Evolutionary conservation across 108 stramenopile species (phyloP).

Genomic region (Skeletonema tropicum): DNA sequence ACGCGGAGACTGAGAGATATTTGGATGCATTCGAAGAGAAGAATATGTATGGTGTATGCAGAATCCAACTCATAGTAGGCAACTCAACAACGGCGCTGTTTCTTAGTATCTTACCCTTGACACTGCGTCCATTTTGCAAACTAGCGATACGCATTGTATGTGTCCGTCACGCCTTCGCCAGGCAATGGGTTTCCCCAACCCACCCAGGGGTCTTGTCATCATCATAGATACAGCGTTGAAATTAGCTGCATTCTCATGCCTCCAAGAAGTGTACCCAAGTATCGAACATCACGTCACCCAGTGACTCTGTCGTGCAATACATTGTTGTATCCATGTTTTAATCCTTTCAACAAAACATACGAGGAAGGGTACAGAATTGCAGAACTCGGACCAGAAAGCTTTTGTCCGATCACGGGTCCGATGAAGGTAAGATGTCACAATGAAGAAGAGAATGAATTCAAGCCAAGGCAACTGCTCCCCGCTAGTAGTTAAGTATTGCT

Average conservation of each 20-base stretch:
- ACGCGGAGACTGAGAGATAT: slow-evolving; percentile 16
- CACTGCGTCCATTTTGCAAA: slow-evolving; percentile 14
- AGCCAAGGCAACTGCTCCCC: too few species aligned
- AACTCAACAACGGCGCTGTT: slow-evolving; percentile 12
- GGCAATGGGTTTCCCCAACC: slow-evolving; percentile 23
- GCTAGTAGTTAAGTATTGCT: too few species aligned
- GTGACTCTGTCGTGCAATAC: background rate
- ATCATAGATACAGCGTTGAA: background rate
- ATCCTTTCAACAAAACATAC: slow-evolving; percentile 14
- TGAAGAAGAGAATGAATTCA: too few species aligned
- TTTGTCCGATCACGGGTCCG: background rate
- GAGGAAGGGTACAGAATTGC: background rate
- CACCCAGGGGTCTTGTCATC: slow-evolving; percentile 2
- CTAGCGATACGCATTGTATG: slow-evolving; percentile 14
- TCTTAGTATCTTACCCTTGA: slow-evolving; percentile 11
- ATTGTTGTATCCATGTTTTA: slow-evolving; percentile 8
- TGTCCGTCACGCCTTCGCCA: slow-evolving; percentile 23
- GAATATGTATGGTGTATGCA: slow-evolving; percentile 15
- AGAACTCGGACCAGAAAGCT: slow-evolving; percentile 17
- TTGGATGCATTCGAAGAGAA: slow-evolving; percentile 28
- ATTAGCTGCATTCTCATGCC: background rate
- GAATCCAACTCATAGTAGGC: slow-evolving; percentile 22
- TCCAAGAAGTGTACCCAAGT: background rate
- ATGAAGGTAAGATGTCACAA: too few species aligned
- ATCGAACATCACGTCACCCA: background rate